A percentile compares a stretch with the other conserved stretches of the same genome.
phyloP scores from a whole-genome alignment of 2,329 filamentous ascomycete genomes.

The Fusarium duplospermum region DNA sequence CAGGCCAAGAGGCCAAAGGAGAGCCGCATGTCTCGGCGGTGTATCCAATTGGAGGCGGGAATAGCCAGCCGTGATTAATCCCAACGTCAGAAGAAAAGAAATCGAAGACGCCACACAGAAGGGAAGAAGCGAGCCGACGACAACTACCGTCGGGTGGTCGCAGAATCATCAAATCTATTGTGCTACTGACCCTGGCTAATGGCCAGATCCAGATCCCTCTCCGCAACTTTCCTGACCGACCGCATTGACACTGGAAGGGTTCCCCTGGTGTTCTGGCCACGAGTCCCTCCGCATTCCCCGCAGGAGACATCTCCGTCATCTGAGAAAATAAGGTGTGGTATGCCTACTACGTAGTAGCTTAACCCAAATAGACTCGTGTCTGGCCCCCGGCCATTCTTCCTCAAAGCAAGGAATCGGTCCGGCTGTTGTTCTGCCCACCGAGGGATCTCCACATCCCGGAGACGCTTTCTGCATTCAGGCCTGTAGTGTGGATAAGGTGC shows the following conservation, averaged over 20 bases:
- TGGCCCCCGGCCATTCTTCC: neutral
- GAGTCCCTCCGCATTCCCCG: conserved; percentile 23
- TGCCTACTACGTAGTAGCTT: conserved; percentile 21
- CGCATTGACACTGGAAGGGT: neutral
- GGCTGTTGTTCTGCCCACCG: conserved; percentile 37
- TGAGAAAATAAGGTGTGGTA: conserved; percentile 17
- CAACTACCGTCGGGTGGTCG: neutral
- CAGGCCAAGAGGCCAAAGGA: conserved; percentile 2
- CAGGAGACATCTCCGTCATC: conserved; percentile 22
- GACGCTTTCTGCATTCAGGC: conserved; percentile 2
- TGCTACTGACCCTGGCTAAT: conserved; percentile 5
- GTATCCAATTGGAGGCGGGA: conserved; percentile 37
- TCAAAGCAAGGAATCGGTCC: conserved; percentile 29
- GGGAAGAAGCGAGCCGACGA: neutral
- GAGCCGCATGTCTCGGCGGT: conserved; percentile 33
- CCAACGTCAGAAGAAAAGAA: conserved; percentile 8
- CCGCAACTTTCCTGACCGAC: conserved; percentile 13
- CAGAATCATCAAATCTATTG: neutral
- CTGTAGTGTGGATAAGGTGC: neutral
- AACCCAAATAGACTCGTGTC: conserved; percentile 10
- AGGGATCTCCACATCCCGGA: conserved; percentile 19
- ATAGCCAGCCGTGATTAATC: conserved; percentile 22
- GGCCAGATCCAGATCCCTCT: conserved; percentile 25
- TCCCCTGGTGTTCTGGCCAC: neutral
- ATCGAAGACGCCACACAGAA: neutral